Evolutionary conservation across 202 grass and related monocot species (phyloP), one percentile per base, ranked within the genome.

Genomic region (Setaria viridis): DNA sequence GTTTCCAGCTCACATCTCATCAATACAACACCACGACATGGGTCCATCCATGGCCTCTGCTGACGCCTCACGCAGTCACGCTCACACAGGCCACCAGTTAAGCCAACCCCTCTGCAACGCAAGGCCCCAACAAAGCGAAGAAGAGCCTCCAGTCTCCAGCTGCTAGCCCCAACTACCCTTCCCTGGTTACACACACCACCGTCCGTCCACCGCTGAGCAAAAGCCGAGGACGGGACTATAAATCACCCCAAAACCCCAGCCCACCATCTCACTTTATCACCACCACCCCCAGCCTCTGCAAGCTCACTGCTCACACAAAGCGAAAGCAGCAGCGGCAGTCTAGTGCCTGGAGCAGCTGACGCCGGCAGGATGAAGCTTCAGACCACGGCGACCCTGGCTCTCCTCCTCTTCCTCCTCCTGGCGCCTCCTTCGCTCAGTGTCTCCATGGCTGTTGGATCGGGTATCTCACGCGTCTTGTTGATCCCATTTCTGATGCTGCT

Each of bases 361-460:
- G 73, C 67, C 70, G 35, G 79, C 21, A 64, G 60, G 20, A 94
- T 98, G 90, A 95, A 90, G 81, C 74, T 81, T 56, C 71, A 72
- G 81, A 43, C 51, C 77, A 50, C 72, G 68, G 56, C 78, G 53
- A 55, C 79, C 48, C 43, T 92, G 33, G 78, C 87, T 79, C 74
- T 90, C 63, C 74, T 96, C 45, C 37, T 93, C 72, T 4, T 91
- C 62, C 21, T 95, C 87, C 83, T 98, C 64, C 11, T 95, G 25
- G 67, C 60, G 67, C 33, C 84, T 17, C 84, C 85, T 6, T 42
- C 74, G 49, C 64, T 87, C 63, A 79, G 82, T 5, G 37, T 87
- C 88, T 74, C 87, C 91, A 87, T 87, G 79, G 91, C 89, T 13
- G 92, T 41, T 41, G 20, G 58, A 65, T 91, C 92, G 93, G 87